Evolutionary conservation across 441 rosid species (phyloP).

Genomic region (Populus hybrid): DNA sequence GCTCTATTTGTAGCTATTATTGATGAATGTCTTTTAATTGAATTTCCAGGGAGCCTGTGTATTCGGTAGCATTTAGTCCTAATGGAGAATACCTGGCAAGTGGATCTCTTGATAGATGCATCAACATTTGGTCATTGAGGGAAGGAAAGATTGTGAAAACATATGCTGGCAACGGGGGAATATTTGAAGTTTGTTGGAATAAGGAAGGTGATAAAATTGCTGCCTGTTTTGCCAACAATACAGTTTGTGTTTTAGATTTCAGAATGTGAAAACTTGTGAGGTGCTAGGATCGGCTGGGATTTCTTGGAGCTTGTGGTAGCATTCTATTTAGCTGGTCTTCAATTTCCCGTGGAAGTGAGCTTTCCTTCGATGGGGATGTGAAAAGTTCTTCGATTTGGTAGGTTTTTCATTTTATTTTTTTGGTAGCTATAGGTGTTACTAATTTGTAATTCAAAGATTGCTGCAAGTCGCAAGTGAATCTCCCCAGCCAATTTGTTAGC

Average conservation of each 20-base stretch:
- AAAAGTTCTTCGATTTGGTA: conserved; percentile 13
- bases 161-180: conserved; percentile 87
- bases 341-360: not conserved
- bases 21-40: not conserved
- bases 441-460: conserved; percentile 1
- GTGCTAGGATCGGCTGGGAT: not conserved
- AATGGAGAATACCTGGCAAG: conserved; percentile 94
- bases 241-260: conserved; percentile 87
- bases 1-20: conserved; percentile 1
- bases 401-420: conserved; percentile 6
- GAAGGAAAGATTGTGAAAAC: conserved; percentile 87
- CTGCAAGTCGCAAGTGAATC: not conserved
- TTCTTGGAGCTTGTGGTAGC: conserved; percentile 3
- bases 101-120: conserved; percentile 90
- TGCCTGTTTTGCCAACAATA: conserved; percentile 84
- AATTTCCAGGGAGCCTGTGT: conserved; percentile 82
- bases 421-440: conserved; percentile 18
- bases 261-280: conserved; percentile 55
- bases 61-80: conserved; percentile 96
- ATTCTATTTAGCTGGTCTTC: not conserved
- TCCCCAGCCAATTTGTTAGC: not conserved
- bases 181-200: conserved; percentile 97
- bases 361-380: conserved; percentile 7
- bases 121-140: conserved; percentile 92
- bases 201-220: conserved; percentile 97